Evolutionary conservation across 345 rosid genomes (phyloP).

Genomic region (Psidium friedrichsthalianum): DNA sequence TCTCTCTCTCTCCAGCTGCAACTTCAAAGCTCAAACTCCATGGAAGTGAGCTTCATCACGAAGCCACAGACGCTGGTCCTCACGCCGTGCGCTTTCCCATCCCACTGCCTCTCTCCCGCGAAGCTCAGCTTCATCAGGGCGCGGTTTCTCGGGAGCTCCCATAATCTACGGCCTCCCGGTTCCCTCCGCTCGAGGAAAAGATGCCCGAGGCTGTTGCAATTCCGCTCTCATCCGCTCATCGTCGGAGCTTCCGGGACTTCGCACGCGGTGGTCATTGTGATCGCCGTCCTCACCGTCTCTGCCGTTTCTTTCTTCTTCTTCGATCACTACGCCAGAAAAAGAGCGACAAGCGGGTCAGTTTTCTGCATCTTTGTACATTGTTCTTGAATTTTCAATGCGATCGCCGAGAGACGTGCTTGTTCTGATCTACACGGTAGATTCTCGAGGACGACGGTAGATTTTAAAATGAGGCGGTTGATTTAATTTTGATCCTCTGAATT

Average conservation of each 20-base stretch:
- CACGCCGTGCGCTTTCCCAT: constrained; percentile 7
- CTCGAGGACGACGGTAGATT: not conserved
- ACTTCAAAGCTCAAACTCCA: not conserved
- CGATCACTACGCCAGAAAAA: constrained; percentile 17
- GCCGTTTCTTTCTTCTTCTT: constrained; percentile 47
- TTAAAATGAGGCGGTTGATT: not conserved
- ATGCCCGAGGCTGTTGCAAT: constrained; percentile 20
- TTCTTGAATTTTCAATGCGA: not conserved
- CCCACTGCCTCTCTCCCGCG: constrained; percentile 23
- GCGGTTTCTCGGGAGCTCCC: constrained; percentile 44
- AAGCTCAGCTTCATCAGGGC: constrained; percentile 21
- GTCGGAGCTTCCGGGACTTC: not conserved
- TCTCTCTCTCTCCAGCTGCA: not conserved
- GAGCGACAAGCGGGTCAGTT: constrained; percentile 21
- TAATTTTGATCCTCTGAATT: not conserved
- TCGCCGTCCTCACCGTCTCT: constrained; percentile 50
- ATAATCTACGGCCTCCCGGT: constrained; percentile 38
- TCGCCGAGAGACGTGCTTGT: not conserved
- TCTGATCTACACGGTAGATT: not conserved
- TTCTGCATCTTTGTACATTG: not conserved
- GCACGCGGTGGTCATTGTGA: constrained; percentile 18
- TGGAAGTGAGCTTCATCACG: constrained; percentile 42
- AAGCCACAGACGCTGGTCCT: constrained; percentile 25
- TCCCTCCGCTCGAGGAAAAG: constrained; percentile 15
- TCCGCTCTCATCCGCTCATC: constrained; percentile 26